These are phyloP conservation scores for Ophiosphaerella korrae DNA, from an alignment of 2,329 filamentous ascomycete species.

Conservation along the genomic window DNA sequence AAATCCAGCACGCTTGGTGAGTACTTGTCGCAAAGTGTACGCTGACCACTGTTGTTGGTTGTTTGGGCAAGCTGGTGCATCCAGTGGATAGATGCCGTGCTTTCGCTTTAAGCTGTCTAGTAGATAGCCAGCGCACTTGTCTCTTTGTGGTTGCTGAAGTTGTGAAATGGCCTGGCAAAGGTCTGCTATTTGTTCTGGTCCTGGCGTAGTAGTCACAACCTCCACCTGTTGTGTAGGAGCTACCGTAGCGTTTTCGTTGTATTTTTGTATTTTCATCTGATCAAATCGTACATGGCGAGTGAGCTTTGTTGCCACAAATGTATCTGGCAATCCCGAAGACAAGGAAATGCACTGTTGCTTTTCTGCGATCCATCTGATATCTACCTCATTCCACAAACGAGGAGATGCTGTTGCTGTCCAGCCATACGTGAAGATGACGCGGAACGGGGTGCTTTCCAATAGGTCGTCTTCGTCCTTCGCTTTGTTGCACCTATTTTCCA, in stretches of 20 bases:
- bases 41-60: conserved; percentile 17
- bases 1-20: conserved; percentile 5
- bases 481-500: conserved; percentile 14
- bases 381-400: conserved; percentile 18
- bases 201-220: background rate
- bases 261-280: conserved; percentile 2
- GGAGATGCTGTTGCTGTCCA: background rate
- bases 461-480: conserved; percentile 11
- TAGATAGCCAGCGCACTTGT: conserved; percentile 20
- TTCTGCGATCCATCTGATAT: conserved; percentile 17
- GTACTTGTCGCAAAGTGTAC: conserved; percentile 14
- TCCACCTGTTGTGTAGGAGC: background rate
- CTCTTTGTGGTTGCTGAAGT: conserved; percentile 14
- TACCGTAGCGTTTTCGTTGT: background rate
- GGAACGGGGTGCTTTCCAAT: conserved; percentile 14
- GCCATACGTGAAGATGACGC: conserved; percentile 20
- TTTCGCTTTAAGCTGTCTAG: conserved; percentile 16
- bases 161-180: conserved; percentile 20
- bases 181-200: conserved; percentile 11
- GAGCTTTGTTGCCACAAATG: background rate
- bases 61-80: background rate
- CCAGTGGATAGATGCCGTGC: conserved; percentile 17
- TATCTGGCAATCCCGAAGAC: background rate
- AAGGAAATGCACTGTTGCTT: conserved; percentile 2
- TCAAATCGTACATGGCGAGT: conserved; percentile 10